Percentiles rank a stretch among this genome's conserved stretches.
Evolutionary conservation across 306 rosid genomes (phyloP).

Genomic region (Citrullus colocynthis): DNA sequence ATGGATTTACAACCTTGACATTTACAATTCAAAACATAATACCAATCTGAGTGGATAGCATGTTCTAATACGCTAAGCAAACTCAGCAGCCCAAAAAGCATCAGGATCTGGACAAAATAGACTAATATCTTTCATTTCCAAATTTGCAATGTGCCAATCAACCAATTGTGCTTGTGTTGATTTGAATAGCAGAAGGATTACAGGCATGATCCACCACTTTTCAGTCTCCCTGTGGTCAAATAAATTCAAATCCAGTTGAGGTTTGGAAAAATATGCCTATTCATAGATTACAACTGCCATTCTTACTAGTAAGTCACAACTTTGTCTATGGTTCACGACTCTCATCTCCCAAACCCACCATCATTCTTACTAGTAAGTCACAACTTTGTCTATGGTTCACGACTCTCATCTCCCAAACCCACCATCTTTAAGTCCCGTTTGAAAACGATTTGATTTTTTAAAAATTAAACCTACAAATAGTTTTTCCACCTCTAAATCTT

Average conservation of each 20-base stretch:
- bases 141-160: constrained; percentile 87
- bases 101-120: constrained; percentile 82
- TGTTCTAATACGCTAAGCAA: constrained; percentile 12
- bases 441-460: too few relatives aligned
- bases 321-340: too few relatives aligned
- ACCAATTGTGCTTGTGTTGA: constrained; percentile 65
- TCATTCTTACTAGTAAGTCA: neutral
- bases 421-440: too few relatives aligned
- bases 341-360: too few relatives aligned
- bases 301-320: neutral
- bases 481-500: too few relatives aligned
- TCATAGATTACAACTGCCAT: neutral
- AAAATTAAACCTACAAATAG: too few relatives aligned
- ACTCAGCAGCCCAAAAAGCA: constrained; percentile 88
- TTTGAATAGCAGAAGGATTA: constrained; percentile 68
- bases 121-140: constrained; percentile 73
- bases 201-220: constrained; percentile 89
- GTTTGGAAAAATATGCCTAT: neutral
- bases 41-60: neutral
- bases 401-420: too few relatives aligned
- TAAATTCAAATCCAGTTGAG: constrained; percentile 3
- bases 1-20: constrained; percentile 9
- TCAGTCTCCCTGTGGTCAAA: constrained; percentile 68
- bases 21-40: constrained; percentile 1
- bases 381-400: neutral